Base-by-base conservation (phyloP, 2,329 filamentous ascomycete species). In the Ilyonectria robusta region DNA sequence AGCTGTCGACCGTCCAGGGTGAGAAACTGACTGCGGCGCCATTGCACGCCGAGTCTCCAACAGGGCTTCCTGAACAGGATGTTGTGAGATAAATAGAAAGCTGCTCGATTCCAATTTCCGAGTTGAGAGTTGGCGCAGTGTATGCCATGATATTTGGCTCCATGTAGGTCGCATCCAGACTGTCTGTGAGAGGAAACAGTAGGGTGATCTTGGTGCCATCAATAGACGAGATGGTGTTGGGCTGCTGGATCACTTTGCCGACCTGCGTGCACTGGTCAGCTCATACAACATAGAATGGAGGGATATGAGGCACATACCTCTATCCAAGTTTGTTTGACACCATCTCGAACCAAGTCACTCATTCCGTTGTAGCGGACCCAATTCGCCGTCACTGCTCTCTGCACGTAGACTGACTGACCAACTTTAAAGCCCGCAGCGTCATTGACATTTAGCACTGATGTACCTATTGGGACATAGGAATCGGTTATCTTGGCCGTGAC, bases 1-100 rank as follows among this genome's bases (percentile, higher is more conserved):
- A 75, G 35, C 73, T 75, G 3, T 75, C 73, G 1, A 69, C 65
- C 0, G 73, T 70, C 73, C 73, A 75, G 0, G 73, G 31, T 0
- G 68, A 37, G 9, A 75, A 71, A n/a, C 33, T n/a, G 9, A 75
- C 10, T 1, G 33, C 73, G 9, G 72, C 62, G 1, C 29, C 48
- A 29, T 72, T 72, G 53, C 72, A 75, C 0, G 62, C 40, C 0
- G 46, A 21, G 0, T 55, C 37, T 0, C 3, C 37, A 2, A 71
- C 31, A 2, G 63, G 1, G 0, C 31, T 23, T 1, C 71, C 71
- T 1, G 73, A 68, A 11, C 71, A 74, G 1, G 71, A 65, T 0
- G 46, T n/a, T 2, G 51, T 51, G 2, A 70, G 42, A 7, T 67
- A 21, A 1, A 75, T 68, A 1, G 40, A 53, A 2, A 75, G 47